A percentile compares a stretch with the other conserved stretches of the same genome.
phyloP scores from a whole-genome alignment of 768 basidiomycete species.

The Lactarius pseudohatsudake region DNA sequence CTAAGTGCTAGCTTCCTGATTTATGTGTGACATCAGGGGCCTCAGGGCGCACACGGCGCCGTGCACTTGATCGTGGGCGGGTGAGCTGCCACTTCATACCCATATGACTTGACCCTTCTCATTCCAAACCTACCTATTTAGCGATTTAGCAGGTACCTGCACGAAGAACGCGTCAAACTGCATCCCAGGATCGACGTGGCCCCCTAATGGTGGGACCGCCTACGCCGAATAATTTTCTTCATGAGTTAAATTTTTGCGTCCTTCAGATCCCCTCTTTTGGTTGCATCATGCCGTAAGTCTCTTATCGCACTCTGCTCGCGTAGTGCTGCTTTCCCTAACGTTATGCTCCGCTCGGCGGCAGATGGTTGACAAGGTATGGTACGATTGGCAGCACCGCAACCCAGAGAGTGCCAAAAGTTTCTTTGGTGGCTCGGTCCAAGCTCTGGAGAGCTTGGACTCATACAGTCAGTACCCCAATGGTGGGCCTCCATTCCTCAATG shows the following conservation, averaged over 20 bases:
- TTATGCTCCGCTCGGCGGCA: conserved; percentile 6
- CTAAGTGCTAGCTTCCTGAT: not conserved
- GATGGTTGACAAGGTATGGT: conserved; percentile 43
- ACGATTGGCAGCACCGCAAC: conserved; percentile 37
- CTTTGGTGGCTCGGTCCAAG: conserved; percentile 37
- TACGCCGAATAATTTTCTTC: not conserved
- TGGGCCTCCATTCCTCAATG: conserved; percentile 32
- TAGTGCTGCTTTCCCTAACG: not conserved
- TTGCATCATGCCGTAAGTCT: conserved; percentile 39
- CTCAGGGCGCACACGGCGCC: conserved; percentile 36
- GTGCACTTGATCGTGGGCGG: conserved; percentile 40
- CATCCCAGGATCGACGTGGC: conserved; percentile 33
- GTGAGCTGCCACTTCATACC: conserved; percentile 22
- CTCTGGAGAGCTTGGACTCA: conserved; percentile 28
- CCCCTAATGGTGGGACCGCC: conserved; percentile 35
- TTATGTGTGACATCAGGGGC: conserved; percentile 10
- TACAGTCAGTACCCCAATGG: conserved; percentile 34
- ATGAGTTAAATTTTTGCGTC: not conserved
- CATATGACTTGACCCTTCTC: not conserved
- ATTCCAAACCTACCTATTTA: conserved; percentile 12
- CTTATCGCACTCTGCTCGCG: not conserved
- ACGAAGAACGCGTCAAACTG: conserved; percentile 33
- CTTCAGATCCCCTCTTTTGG: conserved; percentile 39
- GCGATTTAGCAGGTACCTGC: conserved; percentile 36
- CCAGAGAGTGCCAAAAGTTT: conserved; percentile 33